Base-by-base conservation (phyloP, 2,329 filamentous ascomycete species). In the Pseudocercospora pini-densiflorae region DNA sequence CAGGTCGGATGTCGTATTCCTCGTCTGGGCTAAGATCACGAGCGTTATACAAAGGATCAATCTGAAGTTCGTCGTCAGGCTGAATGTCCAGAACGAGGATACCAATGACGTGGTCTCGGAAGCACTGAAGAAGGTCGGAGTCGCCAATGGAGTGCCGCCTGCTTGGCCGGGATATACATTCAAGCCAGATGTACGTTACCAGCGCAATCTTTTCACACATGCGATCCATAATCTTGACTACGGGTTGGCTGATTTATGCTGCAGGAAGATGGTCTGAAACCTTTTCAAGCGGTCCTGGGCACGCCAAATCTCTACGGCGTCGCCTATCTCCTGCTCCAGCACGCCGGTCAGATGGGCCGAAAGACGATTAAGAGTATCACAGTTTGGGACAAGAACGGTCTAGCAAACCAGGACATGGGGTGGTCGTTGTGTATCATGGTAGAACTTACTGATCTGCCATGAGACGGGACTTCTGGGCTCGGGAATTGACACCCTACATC, bases 111-210 rank as follows among this genome's bases (percentile, higher is more conserved):
- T 68, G 5, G 61, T 70, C n/a, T 33, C 36, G 14, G 53, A 61
- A 33, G 68, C 68, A 1, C 33, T 70, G 54, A 66, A 60, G 54
- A 64, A 65, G 7, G 66, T 43, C 7, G 66, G 66, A 7, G 49
- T 65, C 2, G 19, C 23, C n/a, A 14, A 45, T 60, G 68, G 21
- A 21, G 21, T 40, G 31, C 45, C 68, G 23, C 68, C 63, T 12
- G 45, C 16, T 12, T 68, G 68, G 68, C 68, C 68, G 5, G 68
- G 68, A 16, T 33, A 65, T 51, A 55, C 43, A 14, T 68, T 70
- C 54, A 55, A 21, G n/a, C 62, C 58, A 29, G 47, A 65, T 40
- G 59, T 19, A 43, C 7, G 10, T 27, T 54, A 19, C 59, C 55
- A 1, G 36, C 5, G 21, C 16, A 14, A 14, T 23, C 47, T 10